These are phyloP conservation scores for Fonsecaea pugnacius DNA, from an alignment of 2,329 filamentous ascomycete genomes.

Conservation along the genomic window DNA sequence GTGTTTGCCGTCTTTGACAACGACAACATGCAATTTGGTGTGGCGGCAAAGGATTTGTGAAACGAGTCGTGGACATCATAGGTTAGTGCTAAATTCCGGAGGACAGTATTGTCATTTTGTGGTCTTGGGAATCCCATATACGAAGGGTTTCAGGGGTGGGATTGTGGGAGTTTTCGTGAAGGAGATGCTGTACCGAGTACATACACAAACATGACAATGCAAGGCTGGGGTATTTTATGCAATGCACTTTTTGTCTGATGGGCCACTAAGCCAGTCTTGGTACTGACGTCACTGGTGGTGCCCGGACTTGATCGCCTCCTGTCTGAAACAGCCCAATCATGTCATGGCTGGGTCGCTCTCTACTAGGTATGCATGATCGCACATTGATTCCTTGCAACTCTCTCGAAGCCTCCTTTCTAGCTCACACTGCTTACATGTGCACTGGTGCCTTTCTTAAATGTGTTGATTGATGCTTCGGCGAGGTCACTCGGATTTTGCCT, in stretches of 20 bases:
- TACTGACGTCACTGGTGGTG: conserved; percentile 7
- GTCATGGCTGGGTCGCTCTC: conserved; percentile 10
- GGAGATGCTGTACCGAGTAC: background rate
- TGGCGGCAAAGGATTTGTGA: conserved; percentile 33
- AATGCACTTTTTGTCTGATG: background rate
- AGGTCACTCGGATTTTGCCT: conserved; percentile 34
- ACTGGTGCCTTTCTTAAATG: background rate
- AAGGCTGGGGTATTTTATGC: background rate
- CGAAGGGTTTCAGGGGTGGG: background rate
- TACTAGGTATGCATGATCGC: background rate
- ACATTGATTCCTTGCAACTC: background rate
- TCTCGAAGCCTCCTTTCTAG: background rate
- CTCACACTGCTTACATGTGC: conserved; percentile 6
- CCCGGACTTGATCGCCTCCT: background rate
- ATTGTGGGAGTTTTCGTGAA: background rate
- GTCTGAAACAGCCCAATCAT: conserved; percentile 6
- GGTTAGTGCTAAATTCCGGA: background rate
- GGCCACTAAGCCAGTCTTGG: background rate
- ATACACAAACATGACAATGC: background rate
- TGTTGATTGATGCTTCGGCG: conserved; percentile 30
- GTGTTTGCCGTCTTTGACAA: conserved; percentile 73
- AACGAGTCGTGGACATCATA: background rate
- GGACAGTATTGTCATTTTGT: background rate
- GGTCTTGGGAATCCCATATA: background rate
- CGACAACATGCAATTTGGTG: conserved; percentile 34